A percentile compares a stretch with the other conserved stretches of the same genome.
phyloP scores from a whole-genome alignment of 345 rosid genomes.

The Eutrema yunnanense region DNA sequence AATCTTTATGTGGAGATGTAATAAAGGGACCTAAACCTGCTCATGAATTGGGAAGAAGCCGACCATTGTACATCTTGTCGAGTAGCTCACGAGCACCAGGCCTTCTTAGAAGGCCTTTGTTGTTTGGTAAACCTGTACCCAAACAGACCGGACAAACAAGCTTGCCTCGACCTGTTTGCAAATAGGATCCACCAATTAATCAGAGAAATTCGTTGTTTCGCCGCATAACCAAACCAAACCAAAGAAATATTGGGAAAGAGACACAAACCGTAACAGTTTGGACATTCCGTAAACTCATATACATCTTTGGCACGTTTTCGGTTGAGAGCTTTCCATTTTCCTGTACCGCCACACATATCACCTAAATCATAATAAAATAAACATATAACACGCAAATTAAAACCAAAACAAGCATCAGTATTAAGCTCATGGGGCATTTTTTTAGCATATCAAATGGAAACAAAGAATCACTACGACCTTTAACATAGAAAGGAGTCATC shows the following conservation, averaged over 20 bases:
- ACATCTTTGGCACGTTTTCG: slow-evolving; percentile 95
- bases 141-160: slow-evolving; percentile 91
- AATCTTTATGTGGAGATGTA: not conserved
- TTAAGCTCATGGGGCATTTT: not conserved
- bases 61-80: slow-evolving; percentile 92
- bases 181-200: not conserved
- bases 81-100: slow-evolving; percentile 79
- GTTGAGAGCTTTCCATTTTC: slow-evolving; percentile 98
- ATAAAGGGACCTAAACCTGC: slow-evolving; percentile 6
- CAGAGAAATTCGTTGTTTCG: not conserved
- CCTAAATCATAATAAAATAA: slow-evolving; percentile 37
- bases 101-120: slow-evolving; percentile 89
- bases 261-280: slow-evolving; percentile 79
- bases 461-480: not conserved
- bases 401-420: not conserved
- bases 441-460: not conserved
- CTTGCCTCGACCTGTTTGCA: slow-evolving; percentile 75
- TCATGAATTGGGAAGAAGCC: slow-evolving; percentile 67
- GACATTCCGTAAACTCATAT: slow-evolving; percentile 92
- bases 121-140: slow-evolving; percentile 90
- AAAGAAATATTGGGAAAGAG: not conserved
- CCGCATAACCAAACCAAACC: not conserved
- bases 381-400: not conserved
- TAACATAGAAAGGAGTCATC: not conserved
- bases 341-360: slow-evolving; percentile 99